Percentiles rank a stretch among this genome's conserved stretches.
These are phyloP conservation scores for Chiua sp. DNA, from an alignment of 1,284 basidiomycete species.

Conservation along the genomic window DNA sequence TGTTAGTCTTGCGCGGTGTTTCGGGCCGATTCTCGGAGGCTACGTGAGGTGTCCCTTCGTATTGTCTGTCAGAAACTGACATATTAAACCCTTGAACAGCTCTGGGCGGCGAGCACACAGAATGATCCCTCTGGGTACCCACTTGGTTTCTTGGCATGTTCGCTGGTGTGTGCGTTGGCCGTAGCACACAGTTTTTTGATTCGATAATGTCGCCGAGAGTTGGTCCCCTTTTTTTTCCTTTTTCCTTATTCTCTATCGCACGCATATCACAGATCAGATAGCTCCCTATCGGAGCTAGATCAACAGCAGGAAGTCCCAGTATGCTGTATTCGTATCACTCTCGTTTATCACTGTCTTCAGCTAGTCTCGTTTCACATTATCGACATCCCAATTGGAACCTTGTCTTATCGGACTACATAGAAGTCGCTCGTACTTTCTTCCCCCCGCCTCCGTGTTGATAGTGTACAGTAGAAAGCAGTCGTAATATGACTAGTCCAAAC, in stretches of 20 bases:
- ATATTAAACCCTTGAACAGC: constrained; percentile 41
- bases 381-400: background rate
- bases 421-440: too few species aligned
- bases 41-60: constrained; percentile 53
- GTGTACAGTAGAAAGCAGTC: background rate
- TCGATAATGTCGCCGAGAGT: constrained; percentile 43
- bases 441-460: too few species aligned
- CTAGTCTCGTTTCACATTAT: too few species aligned
- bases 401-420: background rate
- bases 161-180: constrained; percentile 61
- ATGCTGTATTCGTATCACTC: constrained; percentile 5
- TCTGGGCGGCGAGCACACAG: constrained; percentile 78
- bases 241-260: background rate
- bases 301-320: background rate
- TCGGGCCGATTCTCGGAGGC: constrained; percentile 80
- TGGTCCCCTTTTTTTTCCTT: background rate
- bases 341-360: background rate
- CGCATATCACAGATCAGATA: background rate
- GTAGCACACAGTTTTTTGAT: constrained; percentile 78
- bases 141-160: constrained; percentile 72
- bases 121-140: constrained; percentile 73
- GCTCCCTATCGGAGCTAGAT: background rate
- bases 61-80: background rate
- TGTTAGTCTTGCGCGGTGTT: constrained; percentile 79
- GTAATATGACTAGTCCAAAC: background rate